Evolutionary conservation across 2,329 filamentous ascomycete species (phyloP).

Genomic region (Colletotrichum graminicola): DNA sequence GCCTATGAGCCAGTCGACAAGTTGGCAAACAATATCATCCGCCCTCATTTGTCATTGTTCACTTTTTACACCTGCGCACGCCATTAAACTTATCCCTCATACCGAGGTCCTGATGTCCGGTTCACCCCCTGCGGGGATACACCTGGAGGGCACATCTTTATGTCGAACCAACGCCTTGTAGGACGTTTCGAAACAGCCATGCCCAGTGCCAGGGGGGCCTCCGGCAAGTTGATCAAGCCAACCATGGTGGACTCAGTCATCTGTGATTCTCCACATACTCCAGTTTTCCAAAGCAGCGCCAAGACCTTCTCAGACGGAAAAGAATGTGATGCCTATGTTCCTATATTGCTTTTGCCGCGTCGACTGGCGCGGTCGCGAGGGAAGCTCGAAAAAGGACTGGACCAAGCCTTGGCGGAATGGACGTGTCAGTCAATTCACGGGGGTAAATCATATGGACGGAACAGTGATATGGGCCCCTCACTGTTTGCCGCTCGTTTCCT

Average conservation of each 20-base stretch:
- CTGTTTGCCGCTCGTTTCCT: not conserved
- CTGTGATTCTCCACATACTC: slow-evolving; percentile 21
- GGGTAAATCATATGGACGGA: slow-evolving; percentile 4
- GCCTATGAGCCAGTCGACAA: slow-evolving; percentile 1
- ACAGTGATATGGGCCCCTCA: slow-evolving; percentile 11
- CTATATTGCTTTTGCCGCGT: slow-evolving; percentile 10
- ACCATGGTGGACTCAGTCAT: slow-evolving; percentile 23
- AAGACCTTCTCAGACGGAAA: slow-evolving; percentile 33
- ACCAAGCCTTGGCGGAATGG: slow-evolving; percentile 17
- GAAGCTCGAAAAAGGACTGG: slow-evolving; percentile 14
- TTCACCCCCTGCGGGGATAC: not conserved
- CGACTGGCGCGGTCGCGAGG: slow-evolving; percentile 9
- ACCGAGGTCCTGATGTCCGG: not conserved
- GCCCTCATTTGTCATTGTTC: not conserved
- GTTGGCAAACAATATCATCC: not conserved
- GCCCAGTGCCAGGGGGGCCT: not conserved
- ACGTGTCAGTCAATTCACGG: not conserved
- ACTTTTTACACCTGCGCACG: slow-evolving; percentile 13
- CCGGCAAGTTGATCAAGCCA: slow-evolving; percentile 24
- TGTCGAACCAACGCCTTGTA: slow-evolving; percentile 28
- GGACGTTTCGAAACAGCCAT: slow-evolving; percentile 36
- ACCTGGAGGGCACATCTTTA: slow-evolving; percentile 11
- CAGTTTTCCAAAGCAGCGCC: slow-evolving; percentile 39
- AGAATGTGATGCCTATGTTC: slow-evolving; percentile 12
- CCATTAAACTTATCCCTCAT: not conserved